A percentile compares a stretch with the other conserved stretches of the same genome.
These are phyloP conservation scores for Nicotiana tomentosiformis DNA, from an alignment of 257 asterid genomes.

Conservation along the genomic window DNA sequence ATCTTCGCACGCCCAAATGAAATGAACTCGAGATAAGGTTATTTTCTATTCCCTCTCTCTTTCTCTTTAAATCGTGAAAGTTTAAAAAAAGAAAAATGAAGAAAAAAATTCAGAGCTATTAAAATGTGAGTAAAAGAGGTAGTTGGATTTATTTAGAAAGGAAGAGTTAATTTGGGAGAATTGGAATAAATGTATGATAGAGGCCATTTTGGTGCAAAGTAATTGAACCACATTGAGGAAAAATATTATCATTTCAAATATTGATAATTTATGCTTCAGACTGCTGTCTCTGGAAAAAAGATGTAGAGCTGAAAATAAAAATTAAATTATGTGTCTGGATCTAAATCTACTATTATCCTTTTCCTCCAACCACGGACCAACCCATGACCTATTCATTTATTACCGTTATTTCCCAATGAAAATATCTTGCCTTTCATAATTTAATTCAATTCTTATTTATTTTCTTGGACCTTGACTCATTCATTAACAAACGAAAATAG, in stretches of 20 bases:
- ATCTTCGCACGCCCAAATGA: neutral
- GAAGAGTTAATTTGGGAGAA: neutral
- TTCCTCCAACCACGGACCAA: neutral
- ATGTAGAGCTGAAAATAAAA: neutral
- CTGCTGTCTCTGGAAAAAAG: neutral
- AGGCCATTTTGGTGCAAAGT: slow-evolving; percentile 2
- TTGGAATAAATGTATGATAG: neutral
- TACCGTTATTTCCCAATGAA: neutral
- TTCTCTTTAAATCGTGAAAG: neutral
- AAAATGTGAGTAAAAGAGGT: neutral
- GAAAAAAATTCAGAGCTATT: neutral
- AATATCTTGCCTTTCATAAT: neutral
- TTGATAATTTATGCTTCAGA: neutral
- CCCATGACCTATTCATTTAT: slow-evolving; percentile 5
- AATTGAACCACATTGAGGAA: neutral
- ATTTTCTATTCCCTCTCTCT: neutral
- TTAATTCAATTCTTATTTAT: neutral
- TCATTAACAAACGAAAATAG: neutral
- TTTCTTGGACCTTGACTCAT: neutral
- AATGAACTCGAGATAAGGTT: neutral
- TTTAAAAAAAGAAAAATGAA: neutral
- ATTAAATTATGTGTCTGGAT: neutral
- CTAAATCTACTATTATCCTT: neutral
- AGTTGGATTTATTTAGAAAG: neutral
- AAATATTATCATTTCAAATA: neutral